Evolutionary conservation across 2,329 filamentous ascomycete species (phyloP), one percentile per base, ranked within the genome.

Genomic region (Fusarium solani-melongenae): DNA sequence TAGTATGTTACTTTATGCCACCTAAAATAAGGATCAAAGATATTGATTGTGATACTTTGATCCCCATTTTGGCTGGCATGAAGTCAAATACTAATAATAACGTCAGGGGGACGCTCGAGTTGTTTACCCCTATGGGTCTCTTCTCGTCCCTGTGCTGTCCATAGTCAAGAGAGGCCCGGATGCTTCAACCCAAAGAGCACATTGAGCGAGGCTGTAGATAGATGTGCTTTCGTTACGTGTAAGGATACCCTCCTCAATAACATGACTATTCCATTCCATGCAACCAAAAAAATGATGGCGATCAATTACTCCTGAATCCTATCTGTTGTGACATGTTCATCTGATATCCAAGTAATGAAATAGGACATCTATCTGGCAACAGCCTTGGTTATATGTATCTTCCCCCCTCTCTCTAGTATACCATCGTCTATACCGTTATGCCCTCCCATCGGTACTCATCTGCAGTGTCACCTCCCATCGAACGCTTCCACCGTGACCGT

Each of bases 401-500:
- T 29, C 46, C 46, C 58, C 36, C 49, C 58, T 33, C 36, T 44
- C 34, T 66, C 29, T 34, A 14, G 8, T 46, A 31, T 31, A 15
- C 60, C 34, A 38, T 24, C 20, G 22, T 27, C 60, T 39, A 20
- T 22, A 12, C 14, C 53, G 33, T 77, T 57, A 81, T 39, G 64
- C 68, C 36, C 73, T 72, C 9, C 68, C 65, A 56, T 83, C 82
- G 6, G 79, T 82, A 63, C 83, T 91, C 80, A 94, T 91, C 84
- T 98, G 94, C 61, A 97, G 87, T 55, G 93, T 97, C 15, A 98
- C 94, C 84, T 99, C 96, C 96, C 96, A 99, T 78, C 92, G 92
- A 79, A 96, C 87, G 39, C 92, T 93, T 15, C 90, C 91, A 6
- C 93, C 93, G 49, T 90, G 89, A 10, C 95, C 95, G 81, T 98